phyloP scores from a whole-genome alignment of 1,139 yeast species.

The Geotrichum bryndzae region DNA sequence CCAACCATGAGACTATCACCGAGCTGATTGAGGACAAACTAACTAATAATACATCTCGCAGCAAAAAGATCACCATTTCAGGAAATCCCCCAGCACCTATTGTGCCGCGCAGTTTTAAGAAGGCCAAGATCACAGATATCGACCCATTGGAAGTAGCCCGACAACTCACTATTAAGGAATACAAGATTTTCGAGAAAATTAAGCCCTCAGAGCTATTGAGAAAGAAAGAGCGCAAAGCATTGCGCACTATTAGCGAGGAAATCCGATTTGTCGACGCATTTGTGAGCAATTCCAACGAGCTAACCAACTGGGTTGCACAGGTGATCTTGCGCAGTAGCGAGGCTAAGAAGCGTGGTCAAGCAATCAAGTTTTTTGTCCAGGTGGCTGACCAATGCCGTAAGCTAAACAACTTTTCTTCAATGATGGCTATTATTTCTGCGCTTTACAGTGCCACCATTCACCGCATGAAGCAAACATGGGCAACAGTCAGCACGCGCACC shows the following conservation, averaged over 20 bases:
- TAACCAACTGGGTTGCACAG: constrained; percentile 79
- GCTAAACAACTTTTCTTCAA: constrained; percentile 76
- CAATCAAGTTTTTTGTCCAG: constrained; percentile 66
- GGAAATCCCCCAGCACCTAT: neutral
- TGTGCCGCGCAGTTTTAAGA: constrained; percentile 21
- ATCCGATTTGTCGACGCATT: constrained; percentile 52
- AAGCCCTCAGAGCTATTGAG: constrained; percentile 69
- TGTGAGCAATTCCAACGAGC: constrained; percentile 68
- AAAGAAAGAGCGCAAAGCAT: constrained; percentile 47
- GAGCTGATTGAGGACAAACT: constrained; percentile 25
- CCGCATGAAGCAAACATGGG: constrained; percentile 82
- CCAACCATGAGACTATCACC: constrained; percentile 29
- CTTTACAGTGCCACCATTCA: constrained; percentile 80
- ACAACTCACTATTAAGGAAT: constrained; percentile 74
- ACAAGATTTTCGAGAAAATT: constrained; percentile 58
- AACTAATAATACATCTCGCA: constrained; percentile 20
- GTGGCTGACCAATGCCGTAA: constrained; percentile 76
- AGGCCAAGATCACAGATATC: constrained; percentile 42
- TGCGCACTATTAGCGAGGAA: neutral
- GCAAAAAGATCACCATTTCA: neutral
- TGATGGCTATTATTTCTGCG: constrained; percentile 90
- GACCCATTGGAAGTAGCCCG: constrained; percentile 74
- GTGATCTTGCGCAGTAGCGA: constrained; percentile 62
- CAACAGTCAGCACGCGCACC: constrained; percentile 50
- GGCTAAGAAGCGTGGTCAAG: constrained; percentile 58